Evolutionary conservation across 768 basidiomycete species (phyloP), one percentile per base, ranked within the genome.

Genomic region (Suillus luteus): DNA sequence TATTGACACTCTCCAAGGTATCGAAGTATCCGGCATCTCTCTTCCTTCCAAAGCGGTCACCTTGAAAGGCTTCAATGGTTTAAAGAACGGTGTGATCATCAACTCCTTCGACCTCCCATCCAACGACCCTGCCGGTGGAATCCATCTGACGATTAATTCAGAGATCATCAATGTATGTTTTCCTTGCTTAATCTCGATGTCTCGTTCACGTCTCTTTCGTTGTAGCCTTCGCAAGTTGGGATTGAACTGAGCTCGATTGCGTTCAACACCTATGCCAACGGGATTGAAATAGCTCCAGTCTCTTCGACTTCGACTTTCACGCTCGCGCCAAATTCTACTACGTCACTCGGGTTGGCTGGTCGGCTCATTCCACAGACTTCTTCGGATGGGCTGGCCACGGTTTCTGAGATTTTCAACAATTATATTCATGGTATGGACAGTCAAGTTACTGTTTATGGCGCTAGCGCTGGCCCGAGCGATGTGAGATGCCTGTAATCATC

Each of bases 171-270:
- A 91, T 67, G 87, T 88, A 64, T 67, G 84, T 69, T n/a, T 35
- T 55, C 15, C 24, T 43, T 24, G 3, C 55, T 46, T 33, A 7
- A 37, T 51, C n/a, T 14, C 31, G 24, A 24, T 35, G 10, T 12
- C n/a, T 43, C 19, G 62, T 48, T 72, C 43, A 72, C 41, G 46
- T 24, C 48, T 51, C 55, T 40, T 57, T 2, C 9, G 59, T 37
- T 33, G 38, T 62, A 89, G 86, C 90, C 90, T 37, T 88, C 90
- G 1, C 89, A 90, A 81, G 88, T 92, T 44, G 90, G 90, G 33
- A 85, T 92, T 14, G 76, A 84, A 64, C 78, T 92, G 9, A 82
- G 79, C 65, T 81, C 82, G 3, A 81, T 92, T 60, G 81, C 81
- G 0, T 92, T 92, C 75, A 78, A 86, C 59, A 85, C 85, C 19